These are phyloP conservation scores for Diaporthe eres DNA, from an alignment of 2,329 filamentous ascomycete species.

Conservation along the genomic window DNA sequence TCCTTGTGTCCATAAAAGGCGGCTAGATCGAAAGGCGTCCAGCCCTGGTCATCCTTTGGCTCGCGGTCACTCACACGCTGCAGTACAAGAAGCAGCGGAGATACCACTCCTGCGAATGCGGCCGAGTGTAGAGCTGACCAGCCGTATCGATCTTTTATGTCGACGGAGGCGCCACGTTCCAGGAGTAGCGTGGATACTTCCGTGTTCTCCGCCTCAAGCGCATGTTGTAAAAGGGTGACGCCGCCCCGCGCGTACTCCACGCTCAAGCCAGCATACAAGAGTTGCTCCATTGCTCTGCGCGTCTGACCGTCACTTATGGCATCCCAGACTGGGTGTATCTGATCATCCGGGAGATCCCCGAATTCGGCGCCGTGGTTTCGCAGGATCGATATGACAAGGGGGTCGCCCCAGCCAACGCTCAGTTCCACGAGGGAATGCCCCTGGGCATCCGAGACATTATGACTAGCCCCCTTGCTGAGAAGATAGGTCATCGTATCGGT, in stretches of 20 bases:
- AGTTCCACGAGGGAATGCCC: background rate
- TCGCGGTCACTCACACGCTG: slow-evolving; percentile 1
- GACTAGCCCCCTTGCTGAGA: background rate
- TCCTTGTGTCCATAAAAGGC: slow-evolving; percentile 5
- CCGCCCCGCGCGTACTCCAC: background rate
- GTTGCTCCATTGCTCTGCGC: slow-evolving; percentile 1
- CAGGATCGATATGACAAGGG: slow-evolving; percentile 3
- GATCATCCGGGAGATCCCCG: background rate
- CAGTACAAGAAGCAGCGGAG: background rate
- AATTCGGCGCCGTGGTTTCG: slow-evolving; percentile 1
- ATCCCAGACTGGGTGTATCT: background rate
- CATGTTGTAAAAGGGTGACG: background rate
- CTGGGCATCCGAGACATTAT: background rate
- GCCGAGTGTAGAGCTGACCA: slow-evolving; percentile 3
- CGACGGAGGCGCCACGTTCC: background rate
- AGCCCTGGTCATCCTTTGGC: background rate
- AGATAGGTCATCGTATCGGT: background rate
- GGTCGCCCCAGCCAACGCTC: background rate
- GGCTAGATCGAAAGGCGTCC: background rate
- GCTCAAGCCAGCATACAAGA: background rate
- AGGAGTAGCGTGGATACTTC: background rate
- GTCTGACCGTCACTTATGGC: background rate
- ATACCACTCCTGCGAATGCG: background rate
- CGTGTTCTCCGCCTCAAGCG: background rate
- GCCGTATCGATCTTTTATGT: background rate